Conservation (phyloP, 345 rosid genomes). For the Populus tremula region DNA sequence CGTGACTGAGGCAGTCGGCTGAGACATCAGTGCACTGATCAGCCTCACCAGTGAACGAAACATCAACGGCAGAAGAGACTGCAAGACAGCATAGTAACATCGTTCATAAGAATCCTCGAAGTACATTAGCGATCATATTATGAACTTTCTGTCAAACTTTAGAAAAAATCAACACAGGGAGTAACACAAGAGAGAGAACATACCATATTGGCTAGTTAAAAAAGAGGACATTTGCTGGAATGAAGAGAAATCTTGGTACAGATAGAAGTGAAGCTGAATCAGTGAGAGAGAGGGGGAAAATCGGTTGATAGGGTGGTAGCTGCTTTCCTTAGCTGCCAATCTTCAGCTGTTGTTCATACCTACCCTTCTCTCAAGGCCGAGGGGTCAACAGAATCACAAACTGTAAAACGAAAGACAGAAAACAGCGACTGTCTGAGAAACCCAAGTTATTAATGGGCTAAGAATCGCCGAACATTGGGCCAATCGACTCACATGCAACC, state of each 20-base stretch:
- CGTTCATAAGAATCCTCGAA: neutral
- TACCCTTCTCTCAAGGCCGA: conserved; percentile 11
- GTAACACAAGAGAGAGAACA: neutral
- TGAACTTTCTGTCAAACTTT: neutral
- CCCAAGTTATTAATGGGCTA: neutral
- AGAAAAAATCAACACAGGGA: too few species aligned
- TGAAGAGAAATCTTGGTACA: neutral
- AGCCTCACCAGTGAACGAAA: conserved; percentile 11
- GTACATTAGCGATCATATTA: neutral
- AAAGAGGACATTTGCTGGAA: neutral
- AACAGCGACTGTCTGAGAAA: conserved; percentile 5
- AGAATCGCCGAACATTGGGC: neutral
- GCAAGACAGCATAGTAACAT: neutral
- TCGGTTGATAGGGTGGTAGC: neutral
- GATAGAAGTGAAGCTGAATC: neutral
- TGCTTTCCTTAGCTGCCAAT: conserved; percentile 11
- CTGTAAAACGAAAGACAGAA: neutral
- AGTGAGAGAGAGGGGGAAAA: neutral
- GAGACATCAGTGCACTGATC: conserved; percentile 3
- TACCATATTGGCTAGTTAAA: conserved; percentile 17
- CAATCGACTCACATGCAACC: neutral
- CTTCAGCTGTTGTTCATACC: conserved; percentile 31
- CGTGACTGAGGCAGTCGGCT: conserved; percentile 22
- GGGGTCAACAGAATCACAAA: neutral
- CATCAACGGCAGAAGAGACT: conserved; percentile 21